These are phyloP conservation scores for Geranium brycei DNA, from an alignment of 345 rosid genomes.

Conservation along the genomic window DNA sequence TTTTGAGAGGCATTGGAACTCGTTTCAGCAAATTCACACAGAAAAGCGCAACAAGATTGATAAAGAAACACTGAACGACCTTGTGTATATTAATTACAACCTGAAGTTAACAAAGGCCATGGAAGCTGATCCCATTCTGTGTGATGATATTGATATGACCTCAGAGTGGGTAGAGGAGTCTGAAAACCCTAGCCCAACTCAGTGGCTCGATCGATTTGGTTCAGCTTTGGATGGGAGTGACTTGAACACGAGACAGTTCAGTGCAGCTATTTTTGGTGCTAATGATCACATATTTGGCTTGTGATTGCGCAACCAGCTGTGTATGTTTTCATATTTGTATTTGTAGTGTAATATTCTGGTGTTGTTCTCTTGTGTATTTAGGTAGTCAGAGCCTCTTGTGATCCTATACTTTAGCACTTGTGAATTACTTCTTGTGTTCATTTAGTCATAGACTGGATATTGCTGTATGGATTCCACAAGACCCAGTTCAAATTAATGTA, in stretches of 20 bases:
- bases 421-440: too few species aligned
- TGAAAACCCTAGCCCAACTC: slow-evolving; percentile 55
- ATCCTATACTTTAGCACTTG: too few species aligned
- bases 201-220: slow-evolving; percentile 84
- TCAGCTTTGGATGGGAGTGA: slow-evolving; percentile 65
- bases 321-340: background rate
- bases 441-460: too few species aligned
- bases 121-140: slow-evolving; percentile 51
- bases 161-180: slow-evolving; percentile 89
- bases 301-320: slow-evolving; percentile 15
- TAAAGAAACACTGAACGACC: slow-evolving; percentile 55
- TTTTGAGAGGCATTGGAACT: slow-evolving; percentile 62
- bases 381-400: too few species aligned
- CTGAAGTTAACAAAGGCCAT: slow-evolving; percentile 34
- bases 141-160: slow-evolving; percentile 79
- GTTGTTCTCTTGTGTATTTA: too few species aligned
- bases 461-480: too few species aligned
- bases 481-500: too few species aligned
- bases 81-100: slow-evolving; percentile 55
- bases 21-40: slow-evolving; percentile 70
- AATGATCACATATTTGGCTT: slow-evolving; percentile 57
- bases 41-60: slow-evolving; percentile 83
- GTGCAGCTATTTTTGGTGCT: slow-evolving; percentile 43
- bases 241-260: slow-evolving; percentile 71
- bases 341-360: background rate